Evolutionary conservation across 139 green algal genomes (phyloP).

Genomic region (Chlamydomonas eustigma): DNA sequence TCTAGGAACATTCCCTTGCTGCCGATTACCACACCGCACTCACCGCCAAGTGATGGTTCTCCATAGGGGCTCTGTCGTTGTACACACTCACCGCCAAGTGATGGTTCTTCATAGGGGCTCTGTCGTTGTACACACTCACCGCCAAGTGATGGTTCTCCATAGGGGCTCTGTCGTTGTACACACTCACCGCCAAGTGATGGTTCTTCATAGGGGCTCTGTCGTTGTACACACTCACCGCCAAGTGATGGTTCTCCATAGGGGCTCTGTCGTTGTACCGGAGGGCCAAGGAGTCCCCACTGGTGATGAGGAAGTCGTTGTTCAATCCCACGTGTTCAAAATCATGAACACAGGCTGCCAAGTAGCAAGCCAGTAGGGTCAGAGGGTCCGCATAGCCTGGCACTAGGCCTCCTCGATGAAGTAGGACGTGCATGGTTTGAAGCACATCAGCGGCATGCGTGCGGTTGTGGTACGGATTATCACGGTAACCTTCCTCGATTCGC

Average conservation of each 20-base stretch:
- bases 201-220: constrained; percentile 51
- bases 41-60: background rate
- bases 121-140: background rate
- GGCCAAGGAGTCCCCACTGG: constrained; percentile 24
- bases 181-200: constrained; percentile 30
- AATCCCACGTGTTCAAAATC: constrained; percentile 25
- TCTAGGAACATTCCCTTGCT: no score
- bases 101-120: background rate
- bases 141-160: background rate
- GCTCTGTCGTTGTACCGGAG: constrained; percentile 38
- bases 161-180: background rate
- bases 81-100: background rate
- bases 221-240: constrained; percentile 22
- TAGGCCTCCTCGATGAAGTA: constrained; percentile 46
- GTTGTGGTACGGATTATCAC: constrained; percentile 47
- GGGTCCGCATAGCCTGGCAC: background rate
- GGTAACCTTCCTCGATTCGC: constrained; percentile 29
- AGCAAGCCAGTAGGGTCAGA: background rate
- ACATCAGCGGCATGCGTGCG: constrained; percentile 40
- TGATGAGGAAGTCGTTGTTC: constrained; percentile 56
- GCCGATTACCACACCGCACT: no score
- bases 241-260: constrained; percentile 56
- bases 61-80: background rate
- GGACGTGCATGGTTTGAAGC: constrained; percentile 46
- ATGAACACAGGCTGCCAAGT: constrained; percentile 13